These are phyloP conservation scores for Aureobasidium leucospermi DNA, from an alignment of 2,329 filamentous ascomycete species.

Conservation along the genomic window DNA sequence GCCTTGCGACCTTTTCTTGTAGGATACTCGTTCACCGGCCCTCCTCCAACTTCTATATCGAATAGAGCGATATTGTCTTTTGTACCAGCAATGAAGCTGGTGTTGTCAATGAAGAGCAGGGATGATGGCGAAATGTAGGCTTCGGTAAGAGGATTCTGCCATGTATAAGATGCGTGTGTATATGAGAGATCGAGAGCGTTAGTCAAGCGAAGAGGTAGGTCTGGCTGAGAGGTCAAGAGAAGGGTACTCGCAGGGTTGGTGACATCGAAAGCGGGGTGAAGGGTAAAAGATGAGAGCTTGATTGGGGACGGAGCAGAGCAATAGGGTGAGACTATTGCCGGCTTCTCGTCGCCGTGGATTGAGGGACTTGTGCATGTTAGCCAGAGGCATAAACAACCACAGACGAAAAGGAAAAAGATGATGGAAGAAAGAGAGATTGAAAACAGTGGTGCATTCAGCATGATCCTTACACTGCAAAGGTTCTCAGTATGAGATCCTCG, in stretches of 20 bases:
- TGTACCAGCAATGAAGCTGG: slow-evolving; percentile 51
- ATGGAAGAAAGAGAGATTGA: not conserved
- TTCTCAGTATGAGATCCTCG: slow-evolving; percentile 44
- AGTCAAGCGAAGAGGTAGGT: slow-evolving; percentile 50
- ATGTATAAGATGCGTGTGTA: slow-evolving; percentile 46
- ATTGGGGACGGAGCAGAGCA: slow-evolving; percentile 14
- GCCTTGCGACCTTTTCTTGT: slow-evolving; percentile 41
- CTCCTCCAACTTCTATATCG: slow-evolving; percentile 43
- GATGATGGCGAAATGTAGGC: slow-evolving; percentile 48
- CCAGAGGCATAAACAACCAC: slow-evolving; percentile 20
- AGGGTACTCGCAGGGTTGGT: slow-evolving; percentile 43
- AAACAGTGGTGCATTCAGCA: not conserved
- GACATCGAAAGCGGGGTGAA: slow-evolving; percentile 49
- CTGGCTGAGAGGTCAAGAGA: slow-evolving; percentile 44
- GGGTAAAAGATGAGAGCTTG: slow-evolving; percentile 43
- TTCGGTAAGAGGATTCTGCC: slow-evolving; percentile 50
- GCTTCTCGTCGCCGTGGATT: slow-evolving; percentile 16
- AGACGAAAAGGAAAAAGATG: not conserved
- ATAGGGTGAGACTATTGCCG: not conserved
- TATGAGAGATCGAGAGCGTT: slow-evolving; percentile 44
- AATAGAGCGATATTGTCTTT: slow-evolving; percentile 49
- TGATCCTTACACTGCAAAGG: slow-evolving; percentile 39
- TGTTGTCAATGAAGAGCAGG: slow-evolving; percentile 46
- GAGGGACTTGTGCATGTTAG: slow-evolving; percentile 39
- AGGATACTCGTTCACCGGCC: slow-evolving; percentile 37